Evolutionary conservation across 805 yeast species (phyloP).

Genomic region (Lipomyces kockii): DNA sequence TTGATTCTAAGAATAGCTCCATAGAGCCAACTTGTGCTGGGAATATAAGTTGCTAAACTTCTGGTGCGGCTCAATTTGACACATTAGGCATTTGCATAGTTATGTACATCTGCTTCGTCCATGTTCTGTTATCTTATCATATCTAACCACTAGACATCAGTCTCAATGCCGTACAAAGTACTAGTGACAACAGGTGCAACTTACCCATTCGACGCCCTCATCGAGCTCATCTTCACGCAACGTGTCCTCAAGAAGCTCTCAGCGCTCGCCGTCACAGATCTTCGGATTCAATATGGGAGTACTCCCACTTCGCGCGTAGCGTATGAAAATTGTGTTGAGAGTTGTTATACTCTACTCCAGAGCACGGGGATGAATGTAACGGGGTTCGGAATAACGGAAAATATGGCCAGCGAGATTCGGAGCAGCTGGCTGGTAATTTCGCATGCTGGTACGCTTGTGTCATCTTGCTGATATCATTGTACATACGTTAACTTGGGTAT

Average conservation of each 20-base stretch:
- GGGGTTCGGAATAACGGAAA: conserved; percentile 56
- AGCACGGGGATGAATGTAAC: conserved; percentile 40
- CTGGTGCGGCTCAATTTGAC: too few relatives aligned
- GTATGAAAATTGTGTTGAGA: conserved; percentile 37
- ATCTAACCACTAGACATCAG: background rate
- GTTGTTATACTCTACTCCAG: conserved; percentile 9
- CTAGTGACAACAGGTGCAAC: conserved; percentile 91
- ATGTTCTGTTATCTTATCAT: background rate
- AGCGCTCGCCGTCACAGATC: conserved; percentile 46
- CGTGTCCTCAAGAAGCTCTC: conserved; percentile 49
- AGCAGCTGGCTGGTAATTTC: conserved; percentile 69
- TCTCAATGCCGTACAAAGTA: conserved; percentile 12
- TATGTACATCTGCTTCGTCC: background rate
- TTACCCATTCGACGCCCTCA: conserved; percentile 69
- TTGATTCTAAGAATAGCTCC: too few relatives aligned
- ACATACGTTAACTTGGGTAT: background rate
- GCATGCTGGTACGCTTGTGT: conserved; percentile 63
- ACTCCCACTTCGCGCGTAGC: conserved; percentile 40
- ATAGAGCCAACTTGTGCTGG: too few relatives aligned
- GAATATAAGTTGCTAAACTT: too few relatives aligned
- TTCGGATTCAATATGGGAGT: conserved; percentile 67
- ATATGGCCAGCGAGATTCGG: conserved; percentile 51
- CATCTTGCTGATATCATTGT: background rate
- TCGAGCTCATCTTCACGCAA: conserved; percentile 50
- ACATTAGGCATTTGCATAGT: too few relatives aligned